Evolutionary conservation across 148 eudicot genomes (phyloP), one percentile per base, ranked within the genome.

Genomic region (Rhododendron ovatum): DNA sequence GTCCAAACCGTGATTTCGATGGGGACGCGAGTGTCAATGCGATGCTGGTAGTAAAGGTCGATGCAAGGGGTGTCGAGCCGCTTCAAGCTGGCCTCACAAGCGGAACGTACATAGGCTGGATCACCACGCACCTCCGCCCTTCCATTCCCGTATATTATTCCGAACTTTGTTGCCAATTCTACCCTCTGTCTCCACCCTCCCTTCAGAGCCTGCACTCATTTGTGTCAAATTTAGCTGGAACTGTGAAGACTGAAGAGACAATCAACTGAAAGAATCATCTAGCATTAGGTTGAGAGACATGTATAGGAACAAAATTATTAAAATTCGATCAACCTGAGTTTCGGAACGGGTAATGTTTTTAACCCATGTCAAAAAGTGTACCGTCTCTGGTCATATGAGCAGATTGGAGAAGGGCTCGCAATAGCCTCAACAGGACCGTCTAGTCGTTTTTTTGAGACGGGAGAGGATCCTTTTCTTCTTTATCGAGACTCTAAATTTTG

Each of bases 1-100:
- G 1, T 26, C 33, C 73, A 65, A 75, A 84, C 86, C 82, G 86
- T 75, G 81, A 76, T 24, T 76, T 84, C 86, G n/a, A 84, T 84
- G 47, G 86, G 86, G 51, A 83, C 79, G 4, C 30, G 10, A 84
- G 86, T 50, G 78, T 84, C 86, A 51, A 84, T 74, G 3, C 86
- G 80, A 73, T 84, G 80, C 30, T 73, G 65, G 69, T 47, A 75
- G 55, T 75, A 74, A 22, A 75, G 78, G 28, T 74, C 81, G 0
- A 84, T 75, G 45, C 45, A 73, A 30, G 51, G 80, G 17, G 37
- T 28, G 30, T 74, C 86, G 4, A 73, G 86, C 30, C 65, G 48
- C 80, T 84, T 84, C 67, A 84, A 84, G 80, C 86, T 84, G 7
- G 63, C 86, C 77, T 84, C 86, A 53, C 86, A 84, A 10, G 86